A percentile compares a stretch with the other conserved stretches of the same genome.
Conservation (phyloP, 2,329 filamentous ascomycete species). For the Botrytis cinerea region DNA sequence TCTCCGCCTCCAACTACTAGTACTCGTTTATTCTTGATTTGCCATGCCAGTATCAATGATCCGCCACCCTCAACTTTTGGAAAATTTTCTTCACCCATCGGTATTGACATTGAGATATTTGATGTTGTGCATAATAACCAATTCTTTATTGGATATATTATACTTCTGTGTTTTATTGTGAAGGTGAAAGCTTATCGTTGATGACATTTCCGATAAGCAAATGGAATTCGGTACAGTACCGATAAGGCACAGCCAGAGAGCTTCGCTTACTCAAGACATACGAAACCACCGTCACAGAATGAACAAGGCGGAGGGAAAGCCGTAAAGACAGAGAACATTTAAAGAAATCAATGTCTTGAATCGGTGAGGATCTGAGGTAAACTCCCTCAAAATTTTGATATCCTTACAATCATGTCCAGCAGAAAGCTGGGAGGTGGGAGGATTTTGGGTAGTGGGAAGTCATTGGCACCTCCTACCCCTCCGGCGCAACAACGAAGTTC, state of each 20-base stretch:
- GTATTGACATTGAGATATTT: conserved; percentile 25
- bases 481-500: conserved; percentile 43
- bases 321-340: conserved; percentile 3
- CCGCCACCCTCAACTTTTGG: conserved; percentile 86
- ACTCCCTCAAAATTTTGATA: conserved; percentile 26
- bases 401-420: conserved; percentile 63
- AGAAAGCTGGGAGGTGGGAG: conserved; percentile 90
- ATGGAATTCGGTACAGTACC: background rate
- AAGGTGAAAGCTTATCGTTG: conserved; percentile 7
- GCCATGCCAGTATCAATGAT: conserved; percentile 94
- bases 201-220: conserved; percentile 22
- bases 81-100: conserved; percentile 51
- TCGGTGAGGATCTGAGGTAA: conserved; percentile 33
- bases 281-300: conserved; percentile 15
- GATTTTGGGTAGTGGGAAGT: conserved; percentile 83
- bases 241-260: conserved; percentile 15
- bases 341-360: conserved; percentile 33
- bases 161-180: conserved; percentile 10
- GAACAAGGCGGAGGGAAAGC: conserved; percentile 13
- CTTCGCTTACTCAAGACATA: conserved; percentile 22
- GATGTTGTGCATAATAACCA: conserved; percentile 19
- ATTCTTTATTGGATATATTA: conserved; percentile 9
- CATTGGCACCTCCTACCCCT: conserved; percentile 67
- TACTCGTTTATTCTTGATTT: conserved; percentile 83
- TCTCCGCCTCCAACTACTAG: conserved; percentile 95